These are phyloP conservation scores for Helotiales sp. DNA, from an alignment of 2,329 filamentous ascomycete genomes.

Conservation along the genomic window DNA sequence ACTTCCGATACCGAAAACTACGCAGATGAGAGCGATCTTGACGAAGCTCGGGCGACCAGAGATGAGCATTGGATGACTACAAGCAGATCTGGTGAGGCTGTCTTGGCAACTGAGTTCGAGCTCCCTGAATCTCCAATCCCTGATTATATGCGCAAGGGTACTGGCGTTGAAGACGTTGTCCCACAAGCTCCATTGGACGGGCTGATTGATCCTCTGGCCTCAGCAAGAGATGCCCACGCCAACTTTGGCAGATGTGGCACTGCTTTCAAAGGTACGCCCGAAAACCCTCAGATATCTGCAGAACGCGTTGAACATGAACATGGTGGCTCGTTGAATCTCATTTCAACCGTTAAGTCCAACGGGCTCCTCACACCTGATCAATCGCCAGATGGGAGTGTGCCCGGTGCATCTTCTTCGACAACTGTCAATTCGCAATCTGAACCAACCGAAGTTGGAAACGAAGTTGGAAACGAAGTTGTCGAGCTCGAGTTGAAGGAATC, in stretches of 20 bases:
- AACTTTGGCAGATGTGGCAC: not conserved
- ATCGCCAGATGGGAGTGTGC: not conserved
- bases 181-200: conserved; percentile 34
- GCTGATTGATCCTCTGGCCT: conserved; percentile 23
- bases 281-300: not conserved
- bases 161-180: conserved; percentile 39
- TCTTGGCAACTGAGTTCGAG: conserved; percentile 28
- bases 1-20: conserved; percentile 32
- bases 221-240: conserved; percentile 1
- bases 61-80: conserved; percentile 19
- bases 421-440: not conserved
- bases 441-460: no score
- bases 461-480: conserved; percentile 24
- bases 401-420: not conserved
- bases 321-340: not conserved
- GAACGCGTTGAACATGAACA: no score
- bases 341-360: not conserved
- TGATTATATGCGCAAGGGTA: conserved; percentile 22
- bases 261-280: not conserved
- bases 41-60: conserved; percentile 19
- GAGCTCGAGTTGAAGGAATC: conserved; percentile 26
- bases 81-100: conserved; percentile 24
- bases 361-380: not conserved
- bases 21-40: conserved; percentile 25
- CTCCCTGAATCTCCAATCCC: conserved; percentile 3